Evolutionary conservation across 148 eudicot genomes (phyloP).

Genomic region (Nepenthes mirabilis): DNA sequence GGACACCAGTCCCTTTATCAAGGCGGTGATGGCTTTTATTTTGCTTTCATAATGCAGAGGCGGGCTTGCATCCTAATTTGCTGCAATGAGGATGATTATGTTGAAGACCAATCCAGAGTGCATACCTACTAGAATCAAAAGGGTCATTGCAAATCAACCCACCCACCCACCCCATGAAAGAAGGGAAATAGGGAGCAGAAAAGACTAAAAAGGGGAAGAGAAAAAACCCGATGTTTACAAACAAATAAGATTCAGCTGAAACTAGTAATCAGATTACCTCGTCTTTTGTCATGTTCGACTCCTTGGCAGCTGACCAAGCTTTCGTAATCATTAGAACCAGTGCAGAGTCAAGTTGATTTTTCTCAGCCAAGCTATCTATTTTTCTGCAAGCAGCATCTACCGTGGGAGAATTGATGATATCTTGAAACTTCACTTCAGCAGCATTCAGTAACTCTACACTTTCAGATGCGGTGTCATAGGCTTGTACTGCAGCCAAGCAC

Average conservation of each 20-base stretch:
- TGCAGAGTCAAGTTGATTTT: conserved; percentile 83
- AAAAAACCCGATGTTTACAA: background rate
- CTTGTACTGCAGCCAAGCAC: conserved; percentile 74
- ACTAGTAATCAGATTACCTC: conserved; percentile 38
- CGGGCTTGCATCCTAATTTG: too few relatives aligned
- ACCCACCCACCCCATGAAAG: too few relatives aligned
- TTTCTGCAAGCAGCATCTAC: conserved; percentile 74
- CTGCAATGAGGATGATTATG: too few relatives aligned
- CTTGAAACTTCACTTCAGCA: conserved; percentile 81
- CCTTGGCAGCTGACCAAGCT: conserved; percentile 94
- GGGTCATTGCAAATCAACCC: too few relatives aligned
- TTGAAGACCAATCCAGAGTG: too few relatives aligned
- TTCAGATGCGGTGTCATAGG: conserved; percentile 69
- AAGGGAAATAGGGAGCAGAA: too few relatives aligned
- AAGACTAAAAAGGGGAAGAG: too few relatives aligned
- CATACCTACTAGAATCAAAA: too few relatives aligned
- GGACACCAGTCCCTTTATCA: too few relatives aligned
- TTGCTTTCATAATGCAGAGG: too few relatives aligned
- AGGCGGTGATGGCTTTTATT: too few relatives aligned
- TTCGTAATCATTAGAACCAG: conserved; percentile 67
- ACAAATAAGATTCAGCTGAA: conserved; percentile 1
- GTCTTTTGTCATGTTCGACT: conserved; percentile 67
- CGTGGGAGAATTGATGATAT: conserved; percentile 79
- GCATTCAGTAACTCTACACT: conserved; percentile 62
- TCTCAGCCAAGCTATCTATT: conserved; percentile 72